phyloP scores from a whole-genome alignment of 306 rosid species.

The Citrullus mucosospermus region DNA sequence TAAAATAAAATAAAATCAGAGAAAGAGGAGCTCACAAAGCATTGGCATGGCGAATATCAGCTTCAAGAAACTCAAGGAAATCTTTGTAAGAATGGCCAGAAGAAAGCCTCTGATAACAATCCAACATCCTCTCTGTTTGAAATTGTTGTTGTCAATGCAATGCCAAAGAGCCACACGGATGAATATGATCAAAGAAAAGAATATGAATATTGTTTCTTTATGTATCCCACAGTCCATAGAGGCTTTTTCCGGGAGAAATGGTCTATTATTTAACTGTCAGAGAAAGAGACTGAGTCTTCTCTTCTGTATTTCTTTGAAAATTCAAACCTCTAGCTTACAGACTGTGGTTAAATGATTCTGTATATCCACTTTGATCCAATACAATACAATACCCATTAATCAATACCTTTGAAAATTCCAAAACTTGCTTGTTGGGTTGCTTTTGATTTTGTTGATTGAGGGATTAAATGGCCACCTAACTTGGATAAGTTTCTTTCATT shows the following conservation, averaged over 20 bases:
- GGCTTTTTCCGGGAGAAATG: neutral
- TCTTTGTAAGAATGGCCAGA: slow-evolving; percentile 40
- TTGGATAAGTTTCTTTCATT: neutral
- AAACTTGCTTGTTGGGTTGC: neutral
- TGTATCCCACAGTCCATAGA: neutral
- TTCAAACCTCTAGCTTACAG: neutral
- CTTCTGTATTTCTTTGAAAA: neutral
- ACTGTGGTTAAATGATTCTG: neutral
- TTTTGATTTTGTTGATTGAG: neutral
- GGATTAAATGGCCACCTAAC: slow-evolving; percentile 3
- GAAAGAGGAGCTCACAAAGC: slow-evolving; percentile 34
- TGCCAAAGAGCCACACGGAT: neutral
- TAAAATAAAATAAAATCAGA: neutral
- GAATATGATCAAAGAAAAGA: neutral
- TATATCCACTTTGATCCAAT: neutral
- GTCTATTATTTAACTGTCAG: neutral
- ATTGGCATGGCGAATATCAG: slow-evolving; percentile 74
- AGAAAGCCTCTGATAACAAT: slow-evolving; percentile 35
- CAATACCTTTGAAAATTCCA: neutral
- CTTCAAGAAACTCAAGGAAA: slow-evolving; percentile 51
- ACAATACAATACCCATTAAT: neutral
- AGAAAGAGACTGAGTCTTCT: neutral
- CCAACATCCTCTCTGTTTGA: slow-evolving; percentile 26
- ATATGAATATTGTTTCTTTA: neutral
- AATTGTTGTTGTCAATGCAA: neutral